A percentile compares a stretch with the other conserved stretches of the same genome.
Evolutionary conservation across 768 basidiomycete genomes (phyloP).

Genomic region (Paxillus ammoniavirescens): DNA sequence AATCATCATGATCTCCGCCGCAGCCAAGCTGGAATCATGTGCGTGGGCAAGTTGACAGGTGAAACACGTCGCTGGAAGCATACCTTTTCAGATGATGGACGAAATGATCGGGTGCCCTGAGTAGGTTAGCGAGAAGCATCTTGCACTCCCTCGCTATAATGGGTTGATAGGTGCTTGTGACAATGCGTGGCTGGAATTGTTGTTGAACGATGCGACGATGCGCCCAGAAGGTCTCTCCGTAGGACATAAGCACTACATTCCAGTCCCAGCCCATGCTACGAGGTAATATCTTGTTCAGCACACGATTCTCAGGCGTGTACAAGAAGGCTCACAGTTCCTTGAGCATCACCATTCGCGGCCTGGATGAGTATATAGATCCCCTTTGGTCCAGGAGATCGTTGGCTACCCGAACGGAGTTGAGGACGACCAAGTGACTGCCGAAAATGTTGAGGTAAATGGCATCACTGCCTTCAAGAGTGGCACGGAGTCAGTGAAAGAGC

Average conservation of each 20-base stretch:
- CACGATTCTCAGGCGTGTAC: background rate
- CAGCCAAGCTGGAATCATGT: too few relatives aligned
- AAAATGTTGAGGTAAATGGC: conserved; percentile 26
- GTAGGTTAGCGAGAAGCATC: background rate
- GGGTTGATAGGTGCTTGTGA: background rate
- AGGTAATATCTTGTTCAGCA: background rate
- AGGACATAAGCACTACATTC: background rate
- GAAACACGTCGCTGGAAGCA: too few relatives aligned
- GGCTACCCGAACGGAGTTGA: conserved; percentile 42
- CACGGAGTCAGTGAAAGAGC: background rate
- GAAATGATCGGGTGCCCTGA: background rate
- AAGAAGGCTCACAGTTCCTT: background rate
- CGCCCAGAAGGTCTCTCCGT: background rate
- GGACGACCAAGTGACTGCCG: conserved; percentile 44
- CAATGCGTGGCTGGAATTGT: background rate
- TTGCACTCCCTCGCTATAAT: background rate
- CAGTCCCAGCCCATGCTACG: conserved; percentile 1
- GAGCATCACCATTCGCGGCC: background rate
- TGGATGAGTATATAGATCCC: conserved; percentile 45
- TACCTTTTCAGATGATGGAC: background rate
- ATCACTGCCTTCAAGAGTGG: background rate
- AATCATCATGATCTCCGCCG: conserved; percentile 25
- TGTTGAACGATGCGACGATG: too few relatives aligned
- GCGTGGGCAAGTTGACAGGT: too few relatives aligned
- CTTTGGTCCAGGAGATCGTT: conserved; percentile 46